A percentile compares a stretch with the other conserved stretches of the same genome.
These are phyloP conservation scores for Diplodia seriata DNA, from an alignment of 2,329 filamentous ascomycete genomes.

Conservation along the genomic window DNA sequence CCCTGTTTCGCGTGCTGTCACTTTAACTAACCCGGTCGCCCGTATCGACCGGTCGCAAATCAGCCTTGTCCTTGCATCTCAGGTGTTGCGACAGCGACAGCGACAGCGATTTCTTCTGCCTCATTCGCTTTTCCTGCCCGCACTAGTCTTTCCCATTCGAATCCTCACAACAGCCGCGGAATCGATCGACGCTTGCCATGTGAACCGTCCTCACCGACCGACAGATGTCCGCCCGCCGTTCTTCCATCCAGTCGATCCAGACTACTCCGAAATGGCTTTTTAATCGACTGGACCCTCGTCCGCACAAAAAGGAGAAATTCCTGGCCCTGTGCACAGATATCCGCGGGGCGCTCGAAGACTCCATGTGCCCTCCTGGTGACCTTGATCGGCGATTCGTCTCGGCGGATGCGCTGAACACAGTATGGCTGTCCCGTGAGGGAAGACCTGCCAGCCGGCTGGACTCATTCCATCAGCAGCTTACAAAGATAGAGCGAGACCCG, in stretches of 20 bases:
- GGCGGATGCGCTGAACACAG: neutral
- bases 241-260: neutral
- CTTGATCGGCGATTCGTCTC: neutral
- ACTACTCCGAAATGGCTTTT: neutral
- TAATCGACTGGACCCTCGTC: constrained; percentile 8
- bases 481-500: neutral
- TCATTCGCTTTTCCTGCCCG: neutral
- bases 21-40: neutral
- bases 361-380: neutral
- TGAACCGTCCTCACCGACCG: neutral
- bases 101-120: neutral
- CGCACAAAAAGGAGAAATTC: constrained; percentile 6
- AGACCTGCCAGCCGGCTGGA: neutral
- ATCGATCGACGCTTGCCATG: constrained; percentile 12
- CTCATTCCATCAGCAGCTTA: neutral
- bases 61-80: constrained; percentile 6
- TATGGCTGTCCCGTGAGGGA: neutral
- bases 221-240: constrained; percentile 1
- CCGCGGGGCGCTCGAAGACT: neutral
- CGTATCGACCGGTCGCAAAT: neutral
- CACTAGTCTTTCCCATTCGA: neutral
- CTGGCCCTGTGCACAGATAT: neutral
- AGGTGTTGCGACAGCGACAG: constrained; percentile 6
- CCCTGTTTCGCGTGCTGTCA: neutral
- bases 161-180: neutral